Conservation (phyloP, 768 basidiomycete species). For the Kwoniella shandongensis region DNA sequence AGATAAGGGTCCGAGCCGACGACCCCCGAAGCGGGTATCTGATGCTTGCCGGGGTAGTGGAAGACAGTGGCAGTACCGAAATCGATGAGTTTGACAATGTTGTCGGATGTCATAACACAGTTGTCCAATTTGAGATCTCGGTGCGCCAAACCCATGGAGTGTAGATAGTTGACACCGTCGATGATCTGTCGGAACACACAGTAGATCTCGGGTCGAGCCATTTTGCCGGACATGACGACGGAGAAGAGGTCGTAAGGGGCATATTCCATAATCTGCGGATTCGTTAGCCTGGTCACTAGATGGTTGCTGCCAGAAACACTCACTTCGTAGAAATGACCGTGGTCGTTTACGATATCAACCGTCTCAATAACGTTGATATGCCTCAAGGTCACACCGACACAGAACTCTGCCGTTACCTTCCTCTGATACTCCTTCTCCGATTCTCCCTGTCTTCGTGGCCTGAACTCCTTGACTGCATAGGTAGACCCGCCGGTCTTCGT, state of each 20-base stretch:
- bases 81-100: conserved; percentile 97
- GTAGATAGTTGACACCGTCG: conserved; percentile 95
- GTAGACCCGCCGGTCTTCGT: conserved; percentile 77
- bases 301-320: conserved; percentile 30
- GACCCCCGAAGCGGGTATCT: conserved; percentile 75
- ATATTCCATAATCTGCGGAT: conserved; percentile 93
- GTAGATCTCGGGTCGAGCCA: conserved; percentile 97
- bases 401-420: conserved; percentile 99
- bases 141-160: conserved; percentile 95
- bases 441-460: conserved; percentile 84
- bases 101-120: conserved; percentile 94
- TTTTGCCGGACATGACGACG: conserved; percentile 99
- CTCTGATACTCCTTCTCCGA: conserved; percentile 97
- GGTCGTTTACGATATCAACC: conserved; percentile 95
- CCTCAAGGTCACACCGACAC: conserved; percentile 78
- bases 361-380: conserved; percentile 97
- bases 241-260: conserved; percentile 98
- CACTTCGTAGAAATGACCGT: conserved; percentile 98
- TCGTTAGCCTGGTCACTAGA: neutral
- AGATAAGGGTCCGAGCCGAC: conserved; percentile 98
- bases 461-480: conserved; percentile 97
- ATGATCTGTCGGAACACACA: conserved; percentile 99
- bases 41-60: conserved; percentile 90
- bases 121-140: conserved; percentile 99
- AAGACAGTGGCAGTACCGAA: conserved; percentile 99